Conservation (phyloP, 2,329 filamentous ascomycete genomes). For the Boeremia lycopersici region DNA sequence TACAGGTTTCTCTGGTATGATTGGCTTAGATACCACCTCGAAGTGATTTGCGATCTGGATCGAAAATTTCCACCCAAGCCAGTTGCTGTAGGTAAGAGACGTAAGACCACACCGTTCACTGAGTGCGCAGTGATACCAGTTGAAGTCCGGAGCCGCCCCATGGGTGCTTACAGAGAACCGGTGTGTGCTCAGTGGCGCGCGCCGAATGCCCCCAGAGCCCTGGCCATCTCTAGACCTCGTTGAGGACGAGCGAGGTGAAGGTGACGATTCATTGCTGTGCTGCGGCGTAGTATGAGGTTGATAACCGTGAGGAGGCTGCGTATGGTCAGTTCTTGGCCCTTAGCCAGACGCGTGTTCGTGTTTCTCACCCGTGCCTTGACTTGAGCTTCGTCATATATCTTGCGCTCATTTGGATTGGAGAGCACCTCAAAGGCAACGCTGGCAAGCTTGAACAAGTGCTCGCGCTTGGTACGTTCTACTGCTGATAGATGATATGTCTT, state of each 20-base stretch:
- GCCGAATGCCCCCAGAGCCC: neutral
- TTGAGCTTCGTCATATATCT: neutral
- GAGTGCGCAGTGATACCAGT: neutral
- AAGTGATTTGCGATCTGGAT: neutral
- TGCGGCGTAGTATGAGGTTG: neutral
- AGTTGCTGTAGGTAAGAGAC: neutral
- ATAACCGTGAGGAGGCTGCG: neutral
- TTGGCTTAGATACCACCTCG: neutral
- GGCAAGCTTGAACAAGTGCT: neutral
- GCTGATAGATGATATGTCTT: neutral
- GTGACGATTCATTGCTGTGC: neutral
- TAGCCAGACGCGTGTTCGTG: neutral
- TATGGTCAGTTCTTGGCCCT: neutral
- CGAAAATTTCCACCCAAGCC: neutral
- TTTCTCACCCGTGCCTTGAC: neutral
- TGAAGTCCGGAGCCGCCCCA: neutral
- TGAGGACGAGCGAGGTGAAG: neutral
- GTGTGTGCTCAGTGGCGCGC: neutral
- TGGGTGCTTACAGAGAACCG: neutral
- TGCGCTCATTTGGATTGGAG: neutral
- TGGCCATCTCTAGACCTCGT: neutral
- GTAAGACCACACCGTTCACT: neutral
- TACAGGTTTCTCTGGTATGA: neutral
- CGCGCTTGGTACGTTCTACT: neutral
- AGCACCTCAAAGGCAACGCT: slow-evolving; percentile 1